Base-by-base conservation (phyloP, 306 rosid species). In the Malus fusca region DNA sequence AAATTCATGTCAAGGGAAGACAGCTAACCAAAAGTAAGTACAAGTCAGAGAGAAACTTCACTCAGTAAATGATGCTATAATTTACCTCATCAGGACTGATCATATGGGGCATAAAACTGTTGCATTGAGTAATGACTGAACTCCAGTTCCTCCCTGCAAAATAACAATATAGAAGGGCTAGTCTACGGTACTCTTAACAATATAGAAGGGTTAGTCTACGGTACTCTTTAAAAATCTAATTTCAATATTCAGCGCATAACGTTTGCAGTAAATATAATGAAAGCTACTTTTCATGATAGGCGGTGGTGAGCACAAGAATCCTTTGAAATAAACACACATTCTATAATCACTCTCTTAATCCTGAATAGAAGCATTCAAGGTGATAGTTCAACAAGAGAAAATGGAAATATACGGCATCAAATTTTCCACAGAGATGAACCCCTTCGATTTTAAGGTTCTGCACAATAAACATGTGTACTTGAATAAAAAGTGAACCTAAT, bases 51-150 rank as follows among this genome's bases (percentile, higher is more conserved):
- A 28, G 13, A 30, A 12, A 23, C 42, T 63, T 15, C 22, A 63
- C 8, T 30, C 22, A 28, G 40, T 63, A 63, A 28, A 28, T 28
- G 68, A 63, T 15, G 19, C 12, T 60, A 17, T 69, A 62, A 14
- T 33, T 33, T 15, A 94, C 98, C 98, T 94, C 95, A 33, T 94
- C 98, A 69, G 94, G 79, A 68, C 86, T 81, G 75, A 90, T 90
- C 79, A 94, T 82, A 79, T 90, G 98, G 40, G 97, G 94, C 94
- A 83, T 82, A 75, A 91, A 91, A 76, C 79, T 82, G 73, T 88
- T 87, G 28, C 19, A 85, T 72, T 23, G 88, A 53, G 62, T 83
- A 5, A 25, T 2, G 4, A 23, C 70, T 12, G 81, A 78, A 78
- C 83, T 82, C 79, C 82, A 80, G n/a, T 87, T 92, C 76, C 90